phyloP scores from a whole-genome alignment of 1,139 yeast species.

The Geotrichum cucujoidarum region DNA sequence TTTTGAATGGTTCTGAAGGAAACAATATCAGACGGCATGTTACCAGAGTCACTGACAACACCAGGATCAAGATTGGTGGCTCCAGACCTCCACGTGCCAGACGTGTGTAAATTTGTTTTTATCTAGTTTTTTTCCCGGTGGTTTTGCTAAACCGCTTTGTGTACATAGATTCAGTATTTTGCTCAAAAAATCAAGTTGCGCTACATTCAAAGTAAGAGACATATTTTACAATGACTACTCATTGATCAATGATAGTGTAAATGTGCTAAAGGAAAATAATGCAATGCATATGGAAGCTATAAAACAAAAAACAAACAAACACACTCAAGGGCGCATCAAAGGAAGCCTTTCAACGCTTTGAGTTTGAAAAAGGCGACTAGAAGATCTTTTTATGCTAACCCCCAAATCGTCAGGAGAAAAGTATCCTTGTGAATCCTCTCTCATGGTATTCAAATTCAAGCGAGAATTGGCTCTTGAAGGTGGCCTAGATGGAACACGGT shows the following conservation, averaged over 20 bases:
- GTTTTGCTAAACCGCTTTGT: no score
- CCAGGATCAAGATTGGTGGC: constrained; percentile 89
- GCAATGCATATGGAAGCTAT: background rate
- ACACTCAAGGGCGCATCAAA: background rate
- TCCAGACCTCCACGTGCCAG: constrained; percentile 77
- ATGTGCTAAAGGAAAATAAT: constrained; percentile 1
- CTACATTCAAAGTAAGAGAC: background rate
- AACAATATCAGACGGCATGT: constrained; percentile 57
- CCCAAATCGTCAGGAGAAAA: constrained; percentile 6
- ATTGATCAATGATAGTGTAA: background rate
- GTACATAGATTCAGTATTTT: no score
- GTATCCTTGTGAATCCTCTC: background rate
- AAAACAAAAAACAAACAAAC: constrained; percentile 1
- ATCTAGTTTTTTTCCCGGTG: no score
- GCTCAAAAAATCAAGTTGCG: no score
- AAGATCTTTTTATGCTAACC: constrained; percentile 3
- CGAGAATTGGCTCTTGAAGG: constrained; percentile 27
- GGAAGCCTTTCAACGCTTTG: constrained; percentile 14
- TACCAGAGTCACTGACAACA: constrained; percentile 66
- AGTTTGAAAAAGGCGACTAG: constrained; percentile 10
- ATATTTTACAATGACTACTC: background rate
- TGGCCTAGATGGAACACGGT: constrained; percentile 9
- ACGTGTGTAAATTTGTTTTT: constrained; percentile 48
- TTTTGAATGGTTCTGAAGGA: constrained; percentile 89
- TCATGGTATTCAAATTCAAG: constrained; percentile 8